Conservation (phyloP, 768 basidiomycete species). For the Russula olivacea region DNA sequence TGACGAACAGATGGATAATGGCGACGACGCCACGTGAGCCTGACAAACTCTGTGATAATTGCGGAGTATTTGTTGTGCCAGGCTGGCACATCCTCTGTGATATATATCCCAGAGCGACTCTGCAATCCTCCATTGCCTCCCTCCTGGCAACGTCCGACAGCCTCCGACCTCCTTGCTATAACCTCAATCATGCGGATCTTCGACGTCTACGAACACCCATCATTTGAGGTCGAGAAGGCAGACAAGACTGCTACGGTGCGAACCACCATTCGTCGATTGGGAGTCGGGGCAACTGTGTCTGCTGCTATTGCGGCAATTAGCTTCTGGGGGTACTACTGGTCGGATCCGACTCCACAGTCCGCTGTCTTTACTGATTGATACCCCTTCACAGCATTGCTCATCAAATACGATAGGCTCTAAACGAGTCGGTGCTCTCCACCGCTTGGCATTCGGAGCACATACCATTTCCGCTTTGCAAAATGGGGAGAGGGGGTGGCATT, state of each 20-base stretch:
- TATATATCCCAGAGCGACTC: background rate
- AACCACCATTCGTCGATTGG: slow-evolving; percentile 17
- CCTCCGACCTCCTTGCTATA: background rate
- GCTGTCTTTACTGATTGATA: slow-evolving; percentile 1
- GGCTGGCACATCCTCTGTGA: background rate
- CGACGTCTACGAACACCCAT: slow-evolving; percentile 26
- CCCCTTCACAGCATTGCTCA: background rate
- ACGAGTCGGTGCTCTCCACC: background rate
- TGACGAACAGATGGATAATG: too few relatives aligned
- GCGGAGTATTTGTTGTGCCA: background rate
- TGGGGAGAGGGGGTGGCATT: background rate
- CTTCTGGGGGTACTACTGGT: slow-evolving; percentile 23
- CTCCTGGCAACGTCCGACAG: background rate
- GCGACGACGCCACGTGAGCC: background rate
- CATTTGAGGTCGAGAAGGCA: slow-evolving; percentile 15
- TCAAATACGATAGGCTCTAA: slow-evolving; percentile 1
- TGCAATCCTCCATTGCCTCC: background rate
- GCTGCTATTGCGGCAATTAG: slow-evolving; percentile 19
- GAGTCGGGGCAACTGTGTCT: slow-evolving; percentile 19
- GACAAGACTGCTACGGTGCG: slow-evolving; percentile 9
- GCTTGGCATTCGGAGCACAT: background rate
- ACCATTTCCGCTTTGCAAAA: background rate
- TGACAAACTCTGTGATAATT: background rate
- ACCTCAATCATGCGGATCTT: slow-evolving; percentile 21
- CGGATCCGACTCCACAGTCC: slow-evolving; percentile 19